Base-by-base conservation (phyloP, 1,284 basidiomycete genomes). In the Leucoagaricus sp. region DNA sequence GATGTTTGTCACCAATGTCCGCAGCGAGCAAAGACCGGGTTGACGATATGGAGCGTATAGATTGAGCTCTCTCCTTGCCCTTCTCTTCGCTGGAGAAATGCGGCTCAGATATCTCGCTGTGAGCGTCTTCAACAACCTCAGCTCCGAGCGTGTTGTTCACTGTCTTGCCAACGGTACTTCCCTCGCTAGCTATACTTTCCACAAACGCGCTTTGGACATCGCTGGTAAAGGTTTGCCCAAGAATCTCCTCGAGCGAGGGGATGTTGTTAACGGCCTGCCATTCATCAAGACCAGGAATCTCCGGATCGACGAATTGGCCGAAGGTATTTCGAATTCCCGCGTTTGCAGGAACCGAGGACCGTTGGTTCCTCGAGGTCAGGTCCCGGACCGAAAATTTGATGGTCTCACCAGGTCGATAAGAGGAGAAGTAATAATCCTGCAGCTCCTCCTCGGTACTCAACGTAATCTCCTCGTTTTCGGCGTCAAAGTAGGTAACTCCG, bases 391-490 rank as follows among this genome's bases (percentile, higher is more conserved):
- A 71, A 63, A 91, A 81, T 69, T 82, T 88, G 69, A 85, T 71
- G 36, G 72, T 48, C 15, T 72, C 63, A 5, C 64, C 66, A 55
- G 66, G 49, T 26, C 64, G 58, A 60, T 67, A 67, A 58, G 64
- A 67, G 53, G 67, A 70, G 26, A 69, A 68, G 67, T 83, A 88
- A 71, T 76, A 89, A 63, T 84, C 85, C 53, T 77, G 75, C 9
- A 89, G 76, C 68, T 89, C 87, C 34, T 84, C 84, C 55, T 89
- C 77, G 3, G 87, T 82, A 69, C 81, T 87, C 58, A 90, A 75
- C 10, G 88, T 91, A 58, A 91, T 81, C 60, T 86, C 81, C 65
- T 91, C 89, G 33, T 81, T 79, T 63, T 91, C 88, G 33, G 67
- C 67, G 69, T 91, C 89, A 48, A 85, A 58, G 67, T 91, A 91